Evolutionary conservation across 192 early-diverging fungal genomes (phyloP), one percentile per base, ranked within the genome.

Genomic region (Radiomyces spectabilis): DNA sequence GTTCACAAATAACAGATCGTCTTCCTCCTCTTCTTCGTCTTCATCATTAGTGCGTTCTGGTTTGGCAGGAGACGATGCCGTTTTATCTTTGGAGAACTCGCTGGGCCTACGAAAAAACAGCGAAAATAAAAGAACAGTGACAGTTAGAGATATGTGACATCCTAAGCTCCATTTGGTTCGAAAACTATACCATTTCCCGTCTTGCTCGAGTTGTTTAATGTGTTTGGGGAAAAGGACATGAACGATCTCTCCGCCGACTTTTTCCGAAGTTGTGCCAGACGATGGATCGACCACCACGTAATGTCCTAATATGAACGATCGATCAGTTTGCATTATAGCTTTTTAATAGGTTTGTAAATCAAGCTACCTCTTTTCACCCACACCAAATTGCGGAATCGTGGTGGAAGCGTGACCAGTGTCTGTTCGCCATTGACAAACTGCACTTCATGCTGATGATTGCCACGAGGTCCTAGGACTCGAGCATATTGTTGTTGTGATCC

Each of bases 301-400:
- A 53, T 69, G 73, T n/a, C 84, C 85, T 84, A 48, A 15, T 15
- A 33, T 27, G 8, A 19, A 57, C 27, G 42, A 29, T 8, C 8
- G 12, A 55, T 41, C 19, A 38, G 39, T 30, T 13, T 18, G 22
- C 48, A 50, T 31, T 27, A 0, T 12, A 9, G 24, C 7, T 35
- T 53, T 27, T 55, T 13, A 10, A 26, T 32, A n/a, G 19, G 50
- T 31, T 16, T 52, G 25, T 43, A 45, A 25, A 12, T 41, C 18
- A 24, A 25, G 29, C 54, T 69, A 78, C 89, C 88, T 68, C 85
- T 69, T 66, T 87, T 88, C 29, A 92, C 85, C 89, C 90, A 92
- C 43, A 92, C 76, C 10, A 86, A 61, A 58, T 80, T 90, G 41
- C 87, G 82, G 72, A 83, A 92, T 61, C 76, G 82, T 27, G 86